These are phyloP conservation scores for Rhodotorula babjevae DNA, from an alignment of 768 basidiomycete genomes.

Conservation along the genomic window DNA sequence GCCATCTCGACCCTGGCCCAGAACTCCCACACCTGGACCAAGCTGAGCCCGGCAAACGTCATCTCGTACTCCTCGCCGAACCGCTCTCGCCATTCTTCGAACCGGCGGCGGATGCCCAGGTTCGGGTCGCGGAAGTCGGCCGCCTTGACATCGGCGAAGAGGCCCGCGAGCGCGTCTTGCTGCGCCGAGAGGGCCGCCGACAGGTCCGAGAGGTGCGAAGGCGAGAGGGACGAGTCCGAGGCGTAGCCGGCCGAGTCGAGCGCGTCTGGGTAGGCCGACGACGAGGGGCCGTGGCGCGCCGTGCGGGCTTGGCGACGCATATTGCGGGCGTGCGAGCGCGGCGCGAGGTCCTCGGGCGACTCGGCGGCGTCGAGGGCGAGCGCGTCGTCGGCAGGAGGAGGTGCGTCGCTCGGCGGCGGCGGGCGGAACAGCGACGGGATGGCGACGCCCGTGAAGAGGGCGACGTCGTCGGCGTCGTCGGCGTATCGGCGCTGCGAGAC, in stretches of 20 bases:
- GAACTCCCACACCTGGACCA: conserved; percentile 52
- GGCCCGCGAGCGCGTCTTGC: not conserved
- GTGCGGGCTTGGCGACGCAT: conserved; percentile 43
- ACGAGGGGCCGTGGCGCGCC: conserved; percentile 15
- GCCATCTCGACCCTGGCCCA: conserved; percentile 51
- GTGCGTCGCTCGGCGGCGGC: not conserved
- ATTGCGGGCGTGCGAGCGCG: conserved; percentile 44
- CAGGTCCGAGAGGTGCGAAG: conserved; percentile 30
- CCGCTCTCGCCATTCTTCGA: conserved; percentile 49
- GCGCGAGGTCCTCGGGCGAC: conserved; percentile 38
- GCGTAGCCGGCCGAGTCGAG: conserved; percentile 26
- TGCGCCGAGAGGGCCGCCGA: conserved; percentile 13
- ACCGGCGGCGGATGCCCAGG: conserved; percentile 41
- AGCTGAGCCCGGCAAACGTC: conserved; percentile 50
- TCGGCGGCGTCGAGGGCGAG: conserved; percentile 39
- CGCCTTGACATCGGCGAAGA: conserved; percentile 43
- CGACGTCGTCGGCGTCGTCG: conserved; percentile 42
- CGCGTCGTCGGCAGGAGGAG: not conserved
- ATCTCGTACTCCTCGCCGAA: conserved; percentile 50
- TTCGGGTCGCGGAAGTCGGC: conserved; percentile 41
- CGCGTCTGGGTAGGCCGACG: not conserved
- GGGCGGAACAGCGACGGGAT: conserved; percentile 17
- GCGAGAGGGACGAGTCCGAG: conserved; percentile 33
- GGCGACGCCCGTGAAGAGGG: conserved; percentile 40
- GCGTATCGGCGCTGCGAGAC: conserved; percentile 36